A percentile compares a stretch with the other conserved stretches of the same genome.
Conservation (phyloP, 148 eudicot genomes). For the Fagopyrum homotropicum region DNA sequence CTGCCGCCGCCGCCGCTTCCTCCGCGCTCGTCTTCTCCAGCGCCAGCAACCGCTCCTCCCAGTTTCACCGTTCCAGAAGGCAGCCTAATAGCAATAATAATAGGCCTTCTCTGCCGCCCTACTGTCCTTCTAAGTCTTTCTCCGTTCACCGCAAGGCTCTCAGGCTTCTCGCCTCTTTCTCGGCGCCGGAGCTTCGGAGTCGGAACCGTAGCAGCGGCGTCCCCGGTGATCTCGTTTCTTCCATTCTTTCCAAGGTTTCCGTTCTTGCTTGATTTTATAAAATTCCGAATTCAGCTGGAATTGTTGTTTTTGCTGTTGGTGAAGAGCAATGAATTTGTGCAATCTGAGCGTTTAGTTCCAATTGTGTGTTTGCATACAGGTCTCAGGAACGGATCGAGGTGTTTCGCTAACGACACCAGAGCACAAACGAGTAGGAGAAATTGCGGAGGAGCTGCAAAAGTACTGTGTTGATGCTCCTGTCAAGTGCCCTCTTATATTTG, state of each 20-base stretch:
- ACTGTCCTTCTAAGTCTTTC: slow-evolving; percentile 8
- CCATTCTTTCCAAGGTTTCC: slow-evolving; percentile 45
- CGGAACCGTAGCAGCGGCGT: slow-evolving; percentile 21
- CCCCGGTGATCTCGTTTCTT: slow-evolving; percentile 37
- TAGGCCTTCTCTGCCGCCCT: background rate
- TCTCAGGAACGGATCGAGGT: slow-evolving; percentile 69
- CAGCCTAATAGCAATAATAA: background rate
- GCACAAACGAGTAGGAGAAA: slow-evolving; percentile 68
- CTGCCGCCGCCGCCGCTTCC: slow-evolving; percentile 16
- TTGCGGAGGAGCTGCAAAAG: slow-evolving; percentile 52
- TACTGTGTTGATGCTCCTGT: slow-evolving; percentile 83
- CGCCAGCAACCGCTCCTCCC: slow-evolving; percentile 14
- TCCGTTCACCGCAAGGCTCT: slow-evolving; percentile 12
- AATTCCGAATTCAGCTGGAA: background rate
- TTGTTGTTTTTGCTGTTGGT: background rate
- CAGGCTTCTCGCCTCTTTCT: slow-evolving; percentile 28
- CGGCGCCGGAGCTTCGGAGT: slow-evolving; percentile 19
- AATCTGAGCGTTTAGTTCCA: background rate
- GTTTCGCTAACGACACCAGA: slow-evolving; percentile 55
- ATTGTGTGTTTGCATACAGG: slow-evolving; percentile 33
- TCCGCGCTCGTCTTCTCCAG: slow-evolving; percentile 17
- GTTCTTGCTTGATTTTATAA: background rate
- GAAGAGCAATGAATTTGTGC: background rate
- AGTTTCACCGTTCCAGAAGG: slow-evolving; percentile 4
- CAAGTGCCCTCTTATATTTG: slow-evolving; percentile 85